Base-by-base conservation (phyloP, 176 grass and related monocot species). In the Ensete ventricosum region DNA sequence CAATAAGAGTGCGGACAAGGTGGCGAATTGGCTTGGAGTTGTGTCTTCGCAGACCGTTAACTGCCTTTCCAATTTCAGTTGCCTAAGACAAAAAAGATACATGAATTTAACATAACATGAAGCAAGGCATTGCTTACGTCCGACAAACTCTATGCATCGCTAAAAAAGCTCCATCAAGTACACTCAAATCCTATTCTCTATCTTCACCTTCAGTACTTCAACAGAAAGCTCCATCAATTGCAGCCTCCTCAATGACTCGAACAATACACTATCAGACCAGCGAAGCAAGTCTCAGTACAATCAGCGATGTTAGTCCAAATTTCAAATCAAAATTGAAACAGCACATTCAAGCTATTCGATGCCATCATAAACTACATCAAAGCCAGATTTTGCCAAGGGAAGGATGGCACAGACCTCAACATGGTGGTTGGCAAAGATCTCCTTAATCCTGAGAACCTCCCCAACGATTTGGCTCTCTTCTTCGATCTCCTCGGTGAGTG, bases 1-100 rank as follows among this genome's bases (percentile, higher is more conserved):
- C 82, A 57, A 91, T 83, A 73, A 91, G 88, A 70, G 85, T 82
- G 72, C 85, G 86, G 22, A 87, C 82, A 55, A 91, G 88, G 48
- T 82, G 81, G 1, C 85, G 82, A 87, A 91, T 91, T 81, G 75
- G 82, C 85, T 87, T 91, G 8, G 85, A 87, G 73, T 50, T 71
- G 80, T 91, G 88, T 71, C 87, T 91, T 57, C 82, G 59, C 62
- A 85, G 78, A 79, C 75, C 84, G 58, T 60, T 77, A 48, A 87
- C 88, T 1, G 85, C 77, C 55, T 82, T 91, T 29, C 88, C 88
- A 72, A 91, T 91, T 66, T 84, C 80, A 63, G 88, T 91, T 54
- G 73, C 85, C 88, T 91, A 55, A 65, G 9, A 73, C 65, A 57
- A 6, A 34, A 82, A 65, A 80, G 50, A 1, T 48, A 63, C 55